A percentile compares a stretch with the other conserved stretches of the same genome.
These are phyloP conservation scores for Mercurialis annua DNA, from an alignment of 345 rosid species.

Conservation along the genomic window DNA sequence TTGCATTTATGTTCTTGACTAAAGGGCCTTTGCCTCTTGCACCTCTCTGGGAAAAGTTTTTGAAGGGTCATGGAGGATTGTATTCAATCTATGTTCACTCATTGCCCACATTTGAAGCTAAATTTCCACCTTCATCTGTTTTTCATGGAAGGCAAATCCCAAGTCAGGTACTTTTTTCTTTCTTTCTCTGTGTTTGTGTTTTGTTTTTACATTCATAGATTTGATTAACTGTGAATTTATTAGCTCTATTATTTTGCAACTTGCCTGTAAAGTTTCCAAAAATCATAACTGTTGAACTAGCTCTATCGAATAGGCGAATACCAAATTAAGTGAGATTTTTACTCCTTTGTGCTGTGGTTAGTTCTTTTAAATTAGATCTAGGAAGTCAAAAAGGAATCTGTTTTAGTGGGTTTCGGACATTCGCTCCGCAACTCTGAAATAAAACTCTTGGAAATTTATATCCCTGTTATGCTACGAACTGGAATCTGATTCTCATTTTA, in stretches of 20 bases:
- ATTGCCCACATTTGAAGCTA: conserved; percentile 57
- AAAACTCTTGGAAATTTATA: background rate
- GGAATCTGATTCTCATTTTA: background rate
- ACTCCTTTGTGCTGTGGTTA: background rate
- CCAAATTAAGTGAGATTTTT: background rate
- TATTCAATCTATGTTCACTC: conserved; percentile 86
- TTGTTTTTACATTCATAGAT: background rate
- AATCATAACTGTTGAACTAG: background rate
- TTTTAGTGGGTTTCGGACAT: background rate
- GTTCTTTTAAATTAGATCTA: background rate
- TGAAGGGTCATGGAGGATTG: conserved; percentile 66
- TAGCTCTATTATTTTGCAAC: background rate
- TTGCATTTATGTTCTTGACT: conserved; percentile 96
- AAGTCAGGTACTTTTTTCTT: conserved; percentile 54
- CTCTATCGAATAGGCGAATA: background rate
- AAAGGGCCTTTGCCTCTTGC: conserved; percentile 89
- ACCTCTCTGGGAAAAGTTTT: conserved; percentile 89
- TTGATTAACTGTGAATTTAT: background rate
- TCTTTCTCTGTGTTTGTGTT: background rate
- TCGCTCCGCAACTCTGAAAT: background rate
- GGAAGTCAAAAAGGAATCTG: background rate
- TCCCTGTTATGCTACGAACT: background rate
- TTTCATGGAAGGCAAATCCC: conserved; percentile 79
- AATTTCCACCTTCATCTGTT: conserved; percentile 53
- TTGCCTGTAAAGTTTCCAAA: conserved; percentile 4